Evolutionary conservation across 2,329 filamentous ascomycete genomes (phyloP).

Genomic region (Fusarium verticillioides): DNA sequence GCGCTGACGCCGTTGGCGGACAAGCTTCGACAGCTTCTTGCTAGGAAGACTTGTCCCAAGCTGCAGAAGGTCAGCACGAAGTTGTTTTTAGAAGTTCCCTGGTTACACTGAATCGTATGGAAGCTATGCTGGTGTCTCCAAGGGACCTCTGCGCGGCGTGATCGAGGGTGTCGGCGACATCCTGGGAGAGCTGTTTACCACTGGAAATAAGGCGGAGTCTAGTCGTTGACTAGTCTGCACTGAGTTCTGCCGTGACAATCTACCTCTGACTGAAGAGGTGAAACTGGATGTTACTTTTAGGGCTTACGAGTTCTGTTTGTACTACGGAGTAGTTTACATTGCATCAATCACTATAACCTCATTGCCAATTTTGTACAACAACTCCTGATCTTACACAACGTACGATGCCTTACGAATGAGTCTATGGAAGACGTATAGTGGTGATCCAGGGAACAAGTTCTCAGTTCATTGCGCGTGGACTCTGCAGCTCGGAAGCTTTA

Average conservation of each 20-base stretch:
- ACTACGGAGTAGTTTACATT: no score
- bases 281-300: neutral
- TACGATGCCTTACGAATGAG: accelerated
- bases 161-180: neutral
- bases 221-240: accelerated
- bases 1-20: neutral
- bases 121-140: constrained; percentile 18
- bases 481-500: neutral
- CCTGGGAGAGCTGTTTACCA: neutral
- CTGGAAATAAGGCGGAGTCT: neutral
- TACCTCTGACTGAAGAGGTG: neutral
- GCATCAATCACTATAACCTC: neutral
- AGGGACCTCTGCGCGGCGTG: neutral
- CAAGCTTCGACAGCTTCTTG: neutral
- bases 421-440: neutral
- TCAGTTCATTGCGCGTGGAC: neutral
- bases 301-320: no score
- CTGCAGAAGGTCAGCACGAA: constrained; percentile 6
- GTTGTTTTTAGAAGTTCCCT: constrained; percentile 11
- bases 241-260: accelerated
- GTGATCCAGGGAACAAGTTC: neutral
- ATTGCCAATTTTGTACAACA: neutral
- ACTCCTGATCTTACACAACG: neutral
- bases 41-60: neutral
- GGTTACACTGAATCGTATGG: constrained; percentile 17